These are phyloP conservation scores for Asterella californica DNA, from an alignment of 225 moss, liverwort and hornwort genomes.

Conservation along the genomic window DNA sequence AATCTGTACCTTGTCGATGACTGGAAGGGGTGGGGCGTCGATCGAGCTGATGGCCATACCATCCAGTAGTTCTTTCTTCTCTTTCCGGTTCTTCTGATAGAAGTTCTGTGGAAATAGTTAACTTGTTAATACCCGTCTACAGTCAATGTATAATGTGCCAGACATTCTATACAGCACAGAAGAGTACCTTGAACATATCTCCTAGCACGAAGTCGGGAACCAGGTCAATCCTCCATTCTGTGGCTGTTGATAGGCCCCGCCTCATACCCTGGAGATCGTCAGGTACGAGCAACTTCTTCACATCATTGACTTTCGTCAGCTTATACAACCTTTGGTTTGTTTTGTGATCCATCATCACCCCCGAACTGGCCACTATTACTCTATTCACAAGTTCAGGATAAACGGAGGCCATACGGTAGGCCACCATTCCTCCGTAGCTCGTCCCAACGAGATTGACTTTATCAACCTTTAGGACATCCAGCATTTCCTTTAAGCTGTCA, in stretches of 20 bases:
- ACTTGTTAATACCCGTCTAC: background rate
- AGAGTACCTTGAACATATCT: slow-evolving; percentile 38
- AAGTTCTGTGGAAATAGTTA: slow-evolving; percentile 22
- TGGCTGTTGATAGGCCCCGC: slow-evolving; percentile 23
- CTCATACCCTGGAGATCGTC: slow-evolving; percentile 28
- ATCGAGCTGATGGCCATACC: slow-evolving; percentile 40
- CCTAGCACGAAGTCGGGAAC: slow-evolving; percentile 33
- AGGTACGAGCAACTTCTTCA: slow-evolving; percentile 40
- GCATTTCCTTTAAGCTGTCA: slow-evolving; percentile 42
- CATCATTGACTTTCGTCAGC: slow-evolving; percentile 17
- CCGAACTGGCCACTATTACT: slow-evolving; percentile 42
- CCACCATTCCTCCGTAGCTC: slow-evolving; percentile 47
- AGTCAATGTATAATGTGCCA: background rate
- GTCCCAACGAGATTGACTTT: slow-evolving; percentile 38
- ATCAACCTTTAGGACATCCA: slow-evolving; percentile 35
- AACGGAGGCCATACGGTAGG: slow-evolving; percentile 32
- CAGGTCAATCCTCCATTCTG: slow-evolving; percentile 31
- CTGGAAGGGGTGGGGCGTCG: slow-evolving; percentile 36
- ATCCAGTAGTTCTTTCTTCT: slow-evolving; percentile 37
- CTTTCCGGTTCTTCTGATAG: slow-evolving; percentile 6
- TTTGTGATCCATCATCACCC: slow-evolving; percentile 37
- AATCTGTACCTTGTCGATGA: slow-evolving; percentile 30
- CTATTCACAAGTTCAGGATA: slow-evolving; percentile 39
- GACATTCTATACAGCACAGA: background rate
- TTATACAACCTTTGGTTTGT: slow-evolving; percentile 33